Percentiles rank a stretch among this genome's conserved stretches.
Conservation (phyloP, 768 basidiomycete genomes). For the Cyclocybe aegerita region DNA sequence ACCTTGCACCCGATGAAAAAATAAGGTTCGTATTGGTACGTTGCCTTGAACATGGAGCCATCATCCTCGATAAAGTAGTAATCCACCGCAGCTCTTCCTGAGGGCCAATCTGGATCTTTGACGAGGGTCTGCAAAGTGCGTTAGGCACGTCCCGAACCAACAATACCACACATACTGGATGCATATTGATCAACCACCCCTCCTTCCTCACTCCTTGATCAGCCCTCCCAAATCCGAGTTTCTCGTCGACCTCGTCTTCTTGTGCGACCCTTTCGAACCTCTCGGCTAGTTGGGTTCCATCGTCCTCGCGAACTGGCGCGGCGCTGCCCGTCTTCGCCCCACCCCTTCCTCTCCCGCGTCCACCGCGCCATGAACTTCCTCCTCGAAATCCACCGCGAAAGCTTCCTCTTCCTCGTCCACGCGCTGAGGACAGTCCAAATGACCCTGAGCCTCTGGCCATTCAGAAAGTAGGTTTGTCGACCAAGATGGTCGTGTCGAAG, state of each 20-base stretch:
- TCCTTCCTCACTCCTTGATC: constrained; percentile 77
- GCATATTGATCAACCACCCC: constrained; percentile 99
- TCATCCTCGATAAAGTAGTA: constrained; percentile 98
- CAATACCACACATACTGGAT: constrained; percentile 64
- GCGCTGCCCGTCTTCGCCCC: constrained; percentile 43
- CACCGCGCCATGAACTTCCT: constrained; percentile 48
- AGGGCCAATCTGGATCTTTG: constrained; percentile 81
- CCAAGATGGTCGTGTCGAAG: constrained; percentile 7
- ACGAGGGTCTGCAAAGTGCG: constrained; percentile 65
- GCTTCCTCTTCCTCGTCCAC: constrained; percentile 44
- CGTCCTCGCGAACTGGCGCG: constrained; percentile 76
- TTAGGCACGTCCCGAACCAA: neutral
- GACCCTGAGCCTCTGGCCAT: constrained; percentile 56
- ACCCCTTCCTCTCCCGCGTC: constrained; percentile 56
- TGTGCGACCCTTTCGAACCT: constrained; percentile 77
- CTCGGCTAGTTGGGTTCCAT: constrained; percentile 85
- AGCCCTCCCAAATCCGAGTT: constrained; percentile 81
- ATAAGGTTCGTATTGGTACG: constrained; percentile 91
- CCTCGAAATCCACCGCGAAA: constrained; percentile 51
- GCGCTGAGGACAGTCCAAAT: constrained; percentile 56
- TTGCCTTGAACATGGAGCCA: constrained; percentile 94
- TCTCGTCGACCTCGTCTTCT: constrained; percentile 89
- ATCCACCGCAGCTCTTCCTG: constrained; percentile 89
- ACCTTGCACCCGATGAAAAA: constrained; percentile 94
- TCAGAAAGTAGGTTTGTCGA: constrained; percentile 6